Evolutionary conservation across 164 flowering plant genomes (phyloP).

Genomic region (Stephania japonica): DNA sequence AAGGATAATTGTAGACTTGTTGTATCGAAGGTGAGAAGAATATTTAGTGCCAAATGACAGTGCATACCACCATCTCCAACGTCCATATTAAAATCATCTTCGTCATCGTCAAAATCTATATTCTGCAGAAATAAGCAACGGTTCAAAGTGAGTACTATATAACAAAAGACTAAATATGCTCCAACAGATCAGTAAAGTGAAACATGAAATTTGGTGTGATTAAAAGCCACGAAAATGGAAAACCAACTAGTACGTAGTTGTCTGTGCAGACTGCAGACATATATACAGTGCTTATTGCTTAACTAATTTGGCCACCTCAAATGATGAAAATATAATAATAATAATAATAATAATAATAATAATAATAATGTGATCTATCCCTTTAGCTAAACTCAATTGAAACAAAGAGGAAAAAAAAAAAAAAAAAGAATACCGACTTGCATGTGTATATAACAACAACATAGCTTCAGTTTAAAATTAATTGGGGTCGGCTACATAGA

Average conservation of each 20-base stretch:
- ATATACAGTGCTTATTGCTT: neutral
- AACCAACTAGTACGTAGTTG: neutral
- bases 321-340: neutral
- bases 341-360: too few species aligned
- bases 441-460: neutral
- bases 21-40: neutral
- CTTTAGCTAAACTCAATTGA: neutral
- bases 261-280: neutral
- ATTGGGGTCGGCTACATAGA: too few species aligned
- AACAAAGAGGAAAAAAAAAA: neutral
- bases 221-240: neutral
- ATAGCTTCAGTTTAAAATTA: too few species aligned
- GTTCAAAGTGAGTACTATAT: neutral
- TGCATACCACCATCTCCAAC: constrained; percentile 36
- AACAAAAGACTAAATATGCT: neutral
- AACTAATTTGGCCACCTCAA: neutral
- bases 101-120: constrained; percentile 48
- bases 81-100: constrained; percentile 44
- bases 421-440: neutral
- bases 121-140: constrained; percentile 26
- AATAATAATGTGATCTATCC: neutral
- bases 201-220: neutral
- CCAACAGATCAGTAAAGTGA: neutral
- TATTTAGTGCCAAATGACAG: neutral
- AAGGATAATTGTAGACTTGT: neutral